These are phyloP conservation scores for Russula emetica DNA, from an alignment of 768 basidiomycete species.

Conservation along the genomic window DNA sequence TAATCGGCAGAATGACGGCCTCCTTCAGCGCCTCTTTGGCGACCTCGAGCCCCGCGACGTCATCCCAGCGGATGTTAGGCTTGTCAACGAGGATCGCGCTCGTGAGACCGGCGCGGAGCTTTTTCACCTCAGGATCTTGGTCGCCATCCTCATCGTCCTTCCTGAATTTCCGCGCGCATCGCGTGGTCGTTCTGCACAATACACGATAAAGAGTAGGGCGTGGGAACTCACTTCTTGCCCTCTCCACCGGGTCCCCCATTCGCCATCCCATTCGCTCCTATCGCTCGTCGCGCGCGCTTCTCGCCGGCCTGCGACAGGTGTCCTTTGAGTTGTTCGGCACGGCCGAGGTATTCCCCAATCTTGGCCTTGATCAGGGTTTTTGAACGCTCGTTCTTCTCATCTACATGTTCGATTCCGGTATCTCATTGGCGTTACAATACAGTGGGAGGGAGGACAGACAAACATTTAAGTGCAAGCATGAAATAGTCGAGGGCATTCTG, in stretches of 20 bases:
- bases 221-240: slow-evolving; percentile 38
- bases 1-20: slow-evolving; percentile 98
- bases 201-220: not conserved
- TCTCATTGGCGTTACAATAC: not conserved
- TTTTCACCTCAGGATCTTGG: slow-evolving; percentile 90
- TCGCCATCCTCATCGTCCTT: slow-evolving; percentile 62
- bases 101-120: slow-evolving; percentile 85
- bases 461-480: slow-evolving; percentile 94
- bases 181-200: slow-evolving; percentile 5
- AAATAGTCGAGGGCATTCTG: slow-evolving; percentile 97
- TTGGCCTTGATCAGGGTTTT: slow-evolving; percentile 81
- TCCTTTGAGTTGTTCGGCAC: slow-evolving; percentile 88
- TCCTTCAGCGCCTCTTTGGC: slow-evolving; percentile 97
- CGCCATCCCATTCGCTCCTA: slow-evolving; percentile 47
- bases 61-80: slow-evolving; percentile 97
- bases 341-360: slow-evolving; percentile 84
- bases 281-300: slow-evolving; percentile 51
- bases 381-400: slow-evolving; percentile 93
- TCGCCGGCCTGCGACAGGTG: slow-evolving; percentile 66
- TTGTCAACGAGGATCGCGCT: slow-evolving; percentile 89
- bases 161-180: slow-evolving; percentile 27
- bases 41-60: slow-evolving; percentile 92
- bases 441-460: slow-evolving; percentile 29
- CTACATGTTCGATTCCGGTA: slow-evolving; percentile 36
- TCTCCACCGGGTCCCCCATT: slow-evolving; percentile 37